Conservation (phyloP, 306 rosid genomes). For the Ammopiptanthus mongolicus region DNA sequence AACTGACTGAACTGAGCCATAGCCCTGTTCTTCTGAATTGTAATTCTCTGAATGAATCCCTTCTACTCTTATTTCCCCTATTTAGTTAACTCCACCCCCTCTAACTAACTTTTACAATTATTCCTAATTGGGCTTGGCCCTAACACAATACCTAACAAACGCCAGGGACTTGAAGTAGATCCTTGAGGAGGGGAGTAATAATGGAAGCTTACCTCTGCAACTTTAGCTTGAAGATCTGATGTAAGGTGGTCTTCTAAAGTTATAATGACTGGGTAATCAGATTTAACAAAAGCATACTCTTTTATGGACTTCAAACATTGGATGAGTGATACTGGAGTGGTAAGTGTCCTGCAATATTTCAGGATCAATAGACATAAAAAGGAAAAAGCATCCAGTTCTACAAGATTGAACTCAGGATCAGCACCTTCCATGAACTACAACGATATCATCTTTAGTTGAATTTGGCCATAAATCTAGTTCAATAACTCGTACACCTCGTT, state of each 20-base stretch:
- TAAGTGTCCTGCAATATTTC: conserved; percentile 64
- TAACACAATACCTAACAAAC: neutral
- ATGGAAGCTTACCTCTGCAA: conserved; percentile 59
- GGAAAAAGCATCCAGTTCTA: neutral
- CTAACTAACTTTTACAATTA: too few species aligned
- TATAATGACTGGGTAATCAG: conserved; percentile 77
- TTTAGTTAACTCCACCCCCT: too few species aligned
- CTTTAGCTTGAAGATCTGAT: conserved; percentile 72
- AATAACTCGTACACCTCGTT: conserved; percentile 66
- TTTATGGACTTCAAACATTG: conserved; percentile 83
- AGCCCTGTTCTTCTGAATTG: too few species aligned
- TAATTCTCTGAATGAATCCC: too few species aligned
- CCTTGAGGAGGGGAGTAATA: neutral
- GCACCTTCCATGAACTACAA: conserved; percentile 91
- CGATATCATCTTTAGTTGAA: conserved; percentile 60
- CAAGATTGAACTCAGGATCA: conserved; percentile 17
- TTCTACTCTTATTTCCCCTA: too few species aligned
- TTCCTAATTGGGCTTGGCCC: too few species aligned
- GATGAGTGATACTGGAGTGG: conserved; percentile 70
- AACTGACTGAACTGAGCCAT: too few species aligned
- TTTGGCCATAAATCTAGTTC: conserved; percentile 96
- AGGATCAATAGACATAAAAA: neutral
- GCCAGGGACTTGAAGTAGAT: neutral
- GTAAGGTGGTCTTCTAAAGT: conserved; percentile 94
- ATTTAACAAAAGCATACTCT: conserved; percentile 74